Conservation (phyloP, 1,139 yeast genomes). For the Geotrichum citri-aurantii region DNA sequence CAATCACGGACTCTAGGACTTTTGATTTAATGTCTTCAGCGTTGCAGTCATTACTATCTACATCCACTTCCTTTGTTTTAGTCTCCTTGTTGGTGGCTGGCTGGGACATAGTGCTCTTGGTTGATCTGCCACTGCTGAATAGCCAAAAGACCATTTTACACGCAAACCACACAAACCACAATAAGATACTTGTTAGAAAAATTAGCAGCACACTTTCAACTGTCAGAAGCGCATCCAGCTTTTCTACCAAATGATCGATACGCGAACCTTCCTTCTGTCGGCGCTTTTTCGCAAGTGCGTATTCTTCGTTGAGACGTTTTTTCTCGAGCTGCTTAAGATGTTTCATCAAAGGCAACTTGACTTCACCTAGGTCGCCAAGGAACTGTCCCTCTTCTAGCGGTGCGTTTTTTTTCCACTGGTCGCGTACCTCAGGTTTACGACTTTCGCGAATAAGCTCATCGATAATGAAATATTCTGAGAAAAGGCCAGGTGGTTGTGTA, state of each 20-base stretch:
- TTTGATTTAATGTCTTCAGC: neutral
- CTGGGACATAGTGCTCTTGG: neutral
- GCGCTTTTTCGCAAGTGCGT: neutral
- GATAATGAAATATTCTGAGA: constrained; percentile 25
- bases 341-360: constrained; percentile 3
- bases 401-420: constrained; percentile 25
- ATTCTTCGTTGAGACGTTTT: neutral
- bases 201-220: neutral
- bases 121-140: neutral
- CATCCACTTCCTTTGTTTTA: neutral
- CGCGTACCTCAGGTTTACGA: constrained; percentile 26
- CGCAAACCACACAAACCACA: neutral
- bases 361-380: constrained; percentile 4
- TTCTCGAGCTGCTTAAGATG: neutral
- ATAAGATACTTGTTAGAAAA: neutral
- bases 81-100: neutral
- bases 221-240: neutral
- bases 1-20: neutral
- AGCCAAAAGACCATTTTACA: neutral
- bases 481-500: constrained; percentile 8
- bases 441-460: constrained; percentile 28
- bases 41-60: neutral
- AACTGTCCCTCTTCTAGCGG: constrained; percentile 12
- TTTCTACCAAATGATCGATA: neutral
- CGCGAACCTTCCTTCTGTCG: neutral